Evolutionary conservation across 768 basidiomycete genomes (phyloP).

Genomic region (Phanerochaete sordida): DNA sequence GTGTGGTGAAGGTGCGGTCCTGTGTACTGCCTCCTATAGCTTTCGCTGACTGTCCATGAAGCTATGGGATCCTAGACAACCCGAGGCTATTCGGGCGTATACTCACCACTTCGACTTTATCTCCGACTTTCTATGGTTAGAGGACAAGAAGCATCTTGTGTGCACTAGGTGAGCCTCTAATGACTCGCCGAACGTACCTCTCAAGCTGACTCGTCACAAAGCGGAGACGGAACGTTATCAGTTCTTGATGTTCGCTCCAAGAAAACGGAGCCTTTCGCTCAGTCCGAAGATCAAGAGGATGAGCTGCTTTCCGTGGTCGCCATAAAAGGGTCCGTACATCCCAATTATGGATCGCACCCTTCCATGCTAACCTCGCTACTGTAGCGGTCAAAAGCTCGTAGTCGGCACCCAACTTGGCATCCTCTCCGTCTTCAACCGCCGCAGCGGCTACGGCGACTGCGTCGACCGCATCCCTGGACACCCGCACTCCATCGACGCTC

Average conservation of each 20-base stretch:
- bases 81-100: constrained; percentile 61
- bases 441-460: constrained; percentile 87
- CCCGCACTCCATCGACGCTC: constrained; percentile 85
- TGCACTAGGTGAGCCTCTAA: constrained; percentile 65
- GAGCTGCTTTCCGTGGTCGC: constrained; percentile 83
- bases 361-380: background rate
- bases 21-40: background rate
- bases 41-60: constrained; percentile 27
- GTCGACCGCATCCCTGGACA: constrained; percentile 90
- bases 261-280: constrained; percentile 70
- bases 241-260: constrained; percentile 89
- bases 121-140: constrained; percentile 85
- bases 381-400: constrained; percentile 72
- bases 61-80: constrained; percentile 88
- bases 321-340: constrained; percentile 66
- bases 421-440: constrained; percentile 85
- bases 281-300: constrained; percentile 96
- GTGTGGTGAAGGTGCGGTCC: constrained; percentile 74
- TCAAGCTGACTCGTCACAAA: constrained; percentile 26
- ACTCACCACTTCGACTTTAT: constrained; percentile 94
- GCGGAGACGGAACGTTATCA: constrained; percentile 91
- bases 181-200: background rate
- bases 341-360: background rate
- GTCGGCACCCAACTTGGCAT: constrained; percentile 91
- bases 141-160: constrained; percentile 63